Percentiles rank a stretch among this genome's conserved stretches.
Conservation (phyloP, 768 basidiomycete species). For the Hemileccinum rubropunctum region DNA sequence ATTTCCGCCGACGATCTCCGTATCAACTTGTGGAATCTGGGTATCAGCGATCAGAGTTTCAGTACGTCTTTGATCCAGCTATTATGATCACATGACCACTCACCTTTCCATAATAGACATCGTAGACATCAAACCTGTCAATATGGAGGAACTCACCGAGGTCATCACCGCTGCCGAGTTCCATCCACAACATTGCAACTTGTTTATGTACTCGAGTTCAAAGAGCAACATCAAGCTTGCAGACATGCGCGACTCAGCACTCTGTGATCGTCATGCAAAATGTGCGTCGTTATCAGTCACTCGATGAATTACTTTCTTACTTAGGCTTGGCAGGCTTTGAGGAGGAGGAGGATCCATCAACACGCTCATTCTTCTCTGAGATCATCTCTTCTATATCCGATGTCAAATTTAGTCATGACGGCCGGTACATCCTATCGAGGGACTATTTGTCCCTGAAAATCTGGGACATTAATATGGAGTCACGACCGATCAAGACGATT, state of each 20-base stretch:
- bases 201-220: slow-evolving; percentile 99
- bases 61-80: slow-evolving; percentile 57
- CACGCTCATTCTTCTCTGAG: slow-evolving; percentile 98
- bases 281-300: slow-evolving; percentile 49
- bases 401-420: slow-evolving; percentile 98
- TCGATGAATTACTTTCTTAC: slow-evolving; percentile 8
- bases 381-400: slow-evolving; percentile 99
- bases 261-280: slow-evolving; percentile 96
- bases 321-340: slow-evolving; percentile 75
- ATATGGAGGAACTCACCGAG: slow-evolving; percentile 99
- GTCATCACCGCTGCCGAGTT: slow-evolving; percentile 99
- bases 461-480: slow-evolving; percentile 99
- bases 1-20: slow-evolving; percentile 98
- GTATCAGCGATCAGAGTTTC: slow-evolving; percentile 98
- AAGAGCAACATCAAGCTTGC: slow-evolving; percentile 99
- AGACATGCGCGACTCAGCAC: slow-evolving; percentile 97
- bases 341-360: slow-evolving; percentile 96
- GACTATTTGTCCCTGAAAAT: slow-evolving; percentile 98
- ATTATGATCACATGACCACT: slow-evolving; percentile 1
- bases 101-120: slow-evolving; percentile 62
- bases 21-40: slow-evolving; percentile 97
- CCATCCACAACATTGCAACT: slow-evolving; percentile 95
- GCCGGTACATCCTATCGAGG: slow-evolving; percentile 92
- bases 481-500: slow-evolving; percentile 93
- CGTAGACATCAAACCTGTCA: slow-evolving; percentile 98